Evolutionary conservation across 345 rosid genomes (phyloP), one percentile per base, ranked within the genome.

Genomic region (Microthlaspi erraticum): DNA sequence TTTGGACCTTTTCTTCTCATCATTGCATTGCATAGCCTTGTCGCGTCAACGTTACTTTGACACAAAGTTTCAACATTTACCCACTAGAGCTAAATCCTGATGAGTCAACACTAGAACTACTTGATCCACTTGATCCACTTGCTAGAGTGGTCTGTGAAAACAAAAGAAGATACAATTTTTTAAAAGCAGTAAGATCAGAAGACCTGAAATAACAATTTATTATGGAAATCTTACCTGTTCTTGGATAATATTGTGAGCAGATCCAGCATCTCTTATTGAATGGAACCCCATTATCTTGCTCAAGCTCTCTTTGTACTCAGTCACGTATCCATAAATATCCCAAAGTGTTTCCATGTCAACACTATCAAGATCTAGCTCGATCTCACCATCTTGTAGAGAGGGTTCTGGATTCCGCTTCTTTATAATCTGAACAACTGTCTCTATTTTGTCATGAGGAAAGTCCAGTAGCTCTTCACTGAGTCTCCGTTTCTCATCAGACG

Each of bases 351-450:
- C 84, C 39, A 77, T 67, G 76, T 91, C 96, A 70, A 91, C 78
- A 76, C 78, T 78, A 64, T 91, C 97, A 43, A 94, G 86, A 63
- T 94, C 97, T 66, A 94, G 82, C 77, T 91, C 99, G 75, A 94
- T 85, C 78, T 91, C 99, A 80, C 88, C 93, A 68, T 91, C 96
- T 57, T 88, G 85, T 66, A 82, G 89, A 59, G 79, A 83, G 74
- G 89, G 88, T 14, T 77, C 86, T 38, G 87, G 82, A 49, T 85
- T 94, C 68, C 93, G 82, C 81, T 83, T 89, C 83, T 80, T 94
- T 62, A 94, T 88, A 67, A 91, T 94, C 79, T 88, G 91, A 50
- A 94, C 95, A 58, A 89, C 82, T 3, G 70, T 72, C 41, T 87
- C 95, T 59, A 91, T 78, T 76, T 87, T 82, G 36, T 91, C 96